Evolutionary conservation across 2,329 filamentous ascomycete species (phyloP).

Genomic region (Cladophialophora bantiana): DNA sequence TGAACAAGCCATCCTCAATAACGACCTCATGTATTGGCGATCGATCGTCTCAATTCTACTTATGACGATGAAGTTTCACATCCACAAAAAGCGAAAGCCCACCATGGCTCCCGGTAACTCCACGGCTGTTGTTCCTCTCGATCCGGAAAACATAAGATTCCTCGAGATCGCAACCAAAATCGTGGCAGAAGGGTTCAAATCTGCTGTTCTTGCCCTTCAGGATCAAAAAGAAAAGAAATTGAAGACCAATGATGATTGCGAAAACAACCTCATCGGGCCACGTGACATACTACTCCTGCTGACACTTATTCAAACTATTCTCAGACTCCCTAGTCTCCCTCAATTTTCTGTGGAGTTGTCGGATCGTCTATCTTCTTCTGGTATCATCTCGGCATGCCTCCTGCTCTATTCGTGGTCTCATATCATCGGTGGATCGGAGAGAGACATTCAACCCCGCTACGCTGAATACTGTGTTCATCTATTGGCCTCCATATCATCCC

Average conservation of each 20-base stretch:
- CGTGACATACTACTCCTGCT: conserved; percentile 88
- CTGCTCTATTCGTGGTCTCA: conserved; percentile 95
- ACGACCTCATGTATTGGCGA: conserved; percentile 76
- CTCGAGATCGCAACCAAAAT: conserved; percentile 77
- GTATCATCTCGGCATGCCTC: conserved; percentile 79
- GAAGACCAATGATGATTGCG: conserved; percentile 17
- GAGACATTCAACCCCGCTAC: conserved; percentile 77
- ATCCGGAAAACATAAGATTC: conserved; percentile 47
- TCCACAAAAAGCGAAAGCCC: conserved; percentile 46
- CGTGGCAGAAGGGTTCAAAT: conserved; percentile 81
- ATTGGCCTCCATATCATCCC: conserved; percentile 82
- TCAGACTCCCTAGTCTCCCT: conserved; percentile 78
- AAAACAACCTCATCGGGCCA: conserved; percentile 63
- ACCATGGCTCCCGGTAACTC: conserved; percentile 39
- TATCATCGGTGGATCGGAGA: conserved; percentile 70
- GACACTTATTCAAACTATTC: conserved; percentile 82
- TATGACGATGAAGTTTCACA: conserved; percentile 70
- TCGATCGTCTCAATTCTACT: conserved; percentile 84
- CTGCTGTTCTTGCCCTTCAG: conserved; percentile 81
- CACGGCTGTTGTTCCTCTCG: conserved; percentile 26
- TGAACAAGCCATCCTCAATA: conserved; percentile 63
- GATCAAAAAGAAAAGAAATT: conserved; percentile 62
- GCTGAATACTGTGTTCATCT: conserved; percentile 91
- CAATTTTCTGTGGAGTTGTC: conserved; percentile 74
- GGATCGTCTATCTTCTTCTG: conserved; percentile 68